Evolutionary conservation across 2,329 filamentous ascomycete species (phyloP).

Genomic region (Curvularia sp.): DNA sequence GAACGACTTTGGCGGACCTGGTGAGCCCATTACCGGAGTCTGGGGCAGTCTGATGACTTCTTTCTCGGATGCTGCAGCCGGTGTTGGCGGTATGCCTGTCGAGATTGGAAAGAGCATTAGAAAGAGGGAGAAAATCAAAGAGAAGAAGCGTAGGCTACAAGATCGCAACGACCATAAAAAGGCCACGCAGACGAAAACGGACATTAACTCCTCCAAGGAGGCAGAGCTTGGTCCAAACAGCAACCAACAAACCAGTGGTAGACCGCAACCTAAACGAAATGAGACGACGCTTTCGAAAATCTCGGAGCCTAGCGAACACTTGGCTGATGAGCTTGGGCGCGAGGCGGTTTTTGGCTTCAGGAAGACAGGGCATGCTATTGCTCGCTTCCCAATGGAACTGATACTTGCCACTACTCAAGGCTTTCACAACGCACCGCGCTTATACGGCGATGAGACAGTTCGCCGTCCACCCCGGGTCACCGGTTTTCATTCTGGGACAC

Average conservation of each 20-base stretch:
- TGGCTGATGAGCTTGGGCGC: conserved; percentile 51
- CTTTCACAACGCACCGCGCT: conserved; percentile 73
- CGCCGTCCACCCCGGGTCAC: conserved; percentile 69
- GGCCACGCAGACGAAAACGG: conserved; percentile 28
- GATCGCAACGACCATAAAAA: conserved; percentile 41
- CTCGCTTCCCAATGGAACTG: conserved; percentile 66
- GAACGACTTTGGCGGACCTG: conserved; percentile 79
- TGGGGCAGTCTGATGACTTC: conserved; percentile 68
- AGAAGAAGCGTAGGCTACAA: conserved; percentile 54
- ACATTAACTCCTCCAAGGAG: conserved; percentile 20
- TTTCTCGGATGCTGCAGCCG: conserved; percentile 66
- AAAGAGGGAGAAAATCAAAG: conserved; percentile 60
- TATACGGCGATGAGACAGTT: conserved; percentile 75
- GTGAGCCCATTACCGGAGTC: conserved; percentile 73
- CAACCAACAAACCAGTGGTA: conserved; percentile 10
- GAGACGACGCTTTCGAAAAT: conserved; percentile 43
- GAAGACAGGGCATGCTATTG: conserved; percentile 61
- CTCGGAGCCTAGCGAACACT: conserved; percentile 41
- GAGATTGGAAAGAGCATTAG: conserved; percentile 66
- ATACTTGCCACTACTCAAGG: conserved; percentile 70
- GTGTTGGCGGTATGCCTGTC: conserved; percentile 69
- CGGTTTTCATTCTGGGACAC: conserved; percentile 67
- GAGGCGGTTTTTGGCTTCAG: conserved; percentile 62
- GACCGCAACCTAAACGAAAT: conserved; percentile 30
- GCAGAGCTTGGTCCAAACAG: conserved; percentile 16